Base-by-base conservation (phyloP, 148 eudicot genomes). In the Chenopodium berlandieri region DNA sequence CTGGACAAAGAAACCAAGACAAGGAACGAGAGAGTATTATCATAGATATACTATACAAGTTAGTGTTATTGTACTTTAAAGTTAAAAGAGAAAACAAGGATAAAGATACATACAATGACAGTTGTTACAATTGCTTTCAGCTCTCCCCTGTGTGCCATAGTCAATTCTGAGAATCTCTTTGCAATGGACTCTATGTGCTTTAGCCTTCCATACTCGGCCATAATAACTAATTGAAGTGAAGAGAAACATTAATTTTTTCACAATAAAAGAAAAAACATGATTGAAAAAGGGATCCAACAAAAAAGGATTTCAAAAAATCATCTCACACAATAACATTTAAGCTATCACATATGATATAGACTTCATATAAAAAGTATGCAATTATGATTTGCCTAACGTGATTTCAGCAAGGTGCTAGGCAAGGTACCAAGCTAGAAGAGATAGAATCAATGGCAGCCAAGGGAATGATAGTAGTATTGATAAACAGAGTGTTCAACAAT, bases 121-220 rank as follows among this genome's bases (percentile, higher is more conserved):
- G 89, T 82, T 25, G 98, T 92, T 60, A 96, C 97, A 78, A 82
- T 82, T 44, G 93, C 98, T 83, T 89, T 89, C 80, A 96, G 84
- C 84, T 91, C 99, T 75, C 98, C 99, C 89, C 86, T 85, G 82
- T 94, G 94, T 16, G 99, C 97, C 97, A 91, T 96, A 31, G 44
- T 40, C 44, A 40, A 40, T 40, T 40, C 44, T 5, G 44, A 46
- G 79, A 96, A 40, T 40, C 44, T 40, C 44, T 40, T 40, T 40
- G 44, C 44, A 40, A 40, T 40, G 44, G 7, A 5, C 44, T 40
- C 44, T 40, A 40, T 40, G 44, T 40, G 44, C 8, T 40, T 40
- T 6, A 40, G 44, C 44, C 44, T 40, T 40, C 44, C 44, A 40
- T 40, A 40, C 44, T 88, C 92, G 80, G 98, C 98, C 89, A 89